phyloP scores from a whole-genome alignment of 257 asterid species.

The Primulina eburnea region DNA sequence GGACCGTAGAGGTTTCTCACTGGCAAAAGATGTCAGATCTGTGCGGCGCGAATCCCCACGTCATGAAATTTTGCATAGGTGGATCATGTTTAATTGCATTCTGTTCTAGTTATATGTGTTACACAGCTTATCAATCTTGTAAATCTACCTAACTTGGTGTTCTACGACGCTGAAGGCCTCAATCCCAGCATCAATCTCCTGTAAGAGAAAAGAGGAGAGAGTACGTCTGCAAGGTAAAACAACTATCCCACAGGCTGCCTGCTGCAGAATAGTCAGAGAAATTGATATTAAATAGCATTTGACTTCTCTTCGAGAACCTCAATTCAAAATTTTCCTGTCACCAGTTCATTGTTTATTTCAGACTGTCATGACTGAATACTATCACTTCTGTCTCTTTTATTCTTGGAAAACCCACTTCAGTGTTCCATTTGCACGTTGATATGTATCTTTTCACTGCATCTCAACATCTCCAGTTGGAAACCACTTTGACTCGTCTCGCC shows the following conservation, averaged over 20 bases:
- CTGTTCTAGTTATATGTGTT: constrained; percentile 55
- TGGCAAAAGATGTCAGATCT: constrained; percentile 69
- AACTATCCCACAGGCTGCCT: constrained; percentile 43
- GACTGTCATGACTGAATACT: constrained; percentile 24
- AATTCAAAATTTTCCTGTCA: constrained; percentile 14
- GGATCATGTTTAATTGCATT: constrained; percentile 65
- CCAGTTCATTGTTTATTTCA: constrained; percentile 20
- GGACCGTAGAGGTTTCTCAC: constrained; percentile 73
- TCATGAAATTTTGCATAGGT: constrained; percentile 84
- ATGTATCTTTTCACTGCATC: constrained; percentile 13
- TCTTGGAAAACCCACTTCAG: constrained; percentile 16
- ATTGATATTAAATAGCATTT: constrained; percentile 20
- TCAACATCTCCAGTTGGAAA: constrained; percentile 21
- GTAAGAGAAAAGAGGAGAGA: constrained; percentile 90
- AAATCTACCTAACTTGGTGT: constrained; percentile 72
- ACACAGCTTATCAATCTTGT: constrained; percentile 60
- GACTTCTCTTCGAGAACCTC: constrained; percentile 26
- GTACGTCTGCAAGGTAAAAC: constrained; percentile 92
- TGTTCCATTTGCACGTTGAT: constrained; percentile 23
- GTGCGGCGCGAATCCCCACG: constrained; percentile 76
- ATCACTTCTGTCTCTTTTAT: constrained; percentile 22
- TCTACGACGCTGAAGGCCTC: constrained; percentile 95
- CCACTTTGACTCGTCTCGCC: constrained; percentile 22
- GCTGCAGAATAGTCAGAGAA: constrained; percentile 40
- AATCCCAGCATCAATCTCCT: constrained; percentile 48